phyloP scores from a whole-genome alignment of 495 filamentous ascomycete species.

The Halenospora varia region DNA sequence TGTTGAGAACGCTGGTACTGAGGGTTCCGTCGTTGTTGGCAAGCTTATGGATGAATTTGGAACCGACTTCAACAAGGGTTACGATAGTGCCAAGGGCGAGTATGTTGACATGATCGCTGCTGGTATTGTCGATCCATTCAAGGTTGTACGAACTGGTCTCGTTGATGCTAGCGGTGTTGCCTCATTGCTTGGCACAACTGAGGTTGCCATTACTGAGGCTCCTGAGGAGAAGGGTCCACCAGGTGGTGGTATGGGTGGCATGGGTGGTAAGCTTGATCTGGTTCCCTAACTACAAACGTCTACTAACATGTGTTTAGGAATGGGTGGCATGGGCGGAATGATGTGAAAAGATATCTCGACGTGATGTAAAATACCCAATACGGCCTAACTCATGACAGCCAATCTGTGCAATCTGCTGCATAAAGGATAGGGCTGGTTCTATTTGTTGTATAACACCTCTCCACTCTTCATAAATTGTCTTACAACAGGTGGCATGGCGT shows the following conservation, averaged over 20 bases:
- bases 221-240: conserved; percentile 76
- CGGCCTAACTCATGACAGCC: conserved; percentile 9
- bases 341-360: conserved; percentile 35
- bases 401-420: conserved; percentile 5
- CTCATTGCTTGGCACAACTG: conserved; percentile 94
- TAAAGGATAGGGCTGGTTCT: conserved; percentile 9
- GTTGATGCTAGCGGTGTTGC: conserved; percentile 95
- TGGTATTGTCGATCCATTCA: conserved; percentile 97
- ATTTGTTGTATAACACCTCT: conserved; percentile 26
- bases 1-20: conserved; percentile 94
- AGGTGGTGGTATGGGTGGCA: conserved; percentile 59
- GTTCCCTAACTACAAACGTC: not conserved
- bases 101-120: conserved; percentile 97
- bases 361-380: conserved; percentile 18
- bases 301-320: conserved; percentile 20
- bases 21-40: conserved; percentile 94
- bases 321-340: conserved; percentile 42
- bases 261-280: conserved; percentile 58
- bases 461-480: conserved; percentile 27
- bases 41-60: conserved; percentile 96
- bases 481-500: conserved; percentile 23
- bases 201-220: conserved; percentile 95
- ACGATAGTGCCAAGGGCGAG: conserved; percentile 91
- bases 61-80: conserved; percentile 95
- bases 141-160: conserved; percentile 95